Percentiles rank a stretch among this genome's conserved stretches.
These are phyloP conservation scores for Aureobasidium musti DNA, from an alignment of 2,329 filamentous ascomycete species.

Conservation along the genomic window DNA sequence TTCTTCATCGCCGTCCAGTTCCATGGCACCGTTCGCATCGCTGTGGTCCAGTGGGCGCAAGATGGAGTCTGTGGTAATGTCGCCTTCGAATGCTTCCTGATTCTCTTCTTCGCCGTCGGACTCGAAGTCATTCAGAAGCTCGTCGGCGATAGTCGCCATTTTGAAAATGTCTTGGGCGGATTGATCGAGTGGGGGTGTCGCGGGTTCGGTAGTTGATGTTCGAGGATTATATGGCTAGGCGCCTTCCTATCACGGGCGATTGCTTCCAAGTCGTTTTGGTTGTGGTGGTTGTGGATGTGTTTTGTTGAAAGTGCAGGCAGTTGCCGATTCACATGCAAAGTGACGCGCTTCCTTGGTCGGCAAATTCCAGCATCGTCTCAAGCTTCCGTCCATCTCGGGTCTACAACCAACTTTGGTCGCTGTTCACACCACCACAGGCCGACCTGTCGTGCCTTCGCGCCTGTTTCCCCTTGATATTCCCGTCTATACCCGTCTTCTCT, in stretches of 20 bases:
- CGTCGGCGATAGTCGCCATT: constrained; percentile 91
- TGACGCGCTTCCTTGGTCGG: not conserved
- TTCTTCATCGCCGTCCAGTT: constrained; percentile 58
- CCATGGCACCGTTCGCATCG: constrained; percentile 47
- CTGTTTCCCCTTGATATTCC: not conserved
- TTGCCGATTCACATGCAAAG: constrained; percentile 18
- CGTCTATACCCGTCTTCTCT: not conserved
- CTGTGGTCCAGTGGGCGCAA: constrained; percentile 30
- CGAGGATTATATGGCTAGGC: not conserved
- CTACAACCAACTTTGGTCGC: not conserved
- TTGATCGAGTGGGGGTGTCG: not conserved
- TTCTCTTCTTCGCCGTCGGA: constrained; percentile 70
- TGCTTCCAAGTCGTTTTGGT: not conserved
- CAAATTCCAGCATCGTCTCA: constrained; percentile 6
- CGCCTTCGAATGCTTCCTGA: constrained; percentile 33
- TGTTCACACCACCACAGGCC: constrained; percentile 7
- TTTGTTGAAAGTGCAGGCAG: not conserved
- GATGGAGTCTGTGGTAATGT: constrained; percentile 17
- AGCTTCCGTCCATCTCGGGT: not conserved
- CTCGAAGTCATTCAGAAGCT: constrained; percentile 88
- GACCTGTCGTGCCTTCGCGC: not conserved
- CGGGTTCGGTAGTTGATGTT: not conserved
- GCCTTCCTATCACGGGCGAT: not conserved
- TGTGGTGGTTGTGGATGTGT: not conserved
- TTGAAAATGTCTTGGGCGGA: constrained; percentile 30